Base-by-base conservation (phyloP, 2,329 filamentous ascomycete species). In the Scedosporium aurantiacum region DNA sequence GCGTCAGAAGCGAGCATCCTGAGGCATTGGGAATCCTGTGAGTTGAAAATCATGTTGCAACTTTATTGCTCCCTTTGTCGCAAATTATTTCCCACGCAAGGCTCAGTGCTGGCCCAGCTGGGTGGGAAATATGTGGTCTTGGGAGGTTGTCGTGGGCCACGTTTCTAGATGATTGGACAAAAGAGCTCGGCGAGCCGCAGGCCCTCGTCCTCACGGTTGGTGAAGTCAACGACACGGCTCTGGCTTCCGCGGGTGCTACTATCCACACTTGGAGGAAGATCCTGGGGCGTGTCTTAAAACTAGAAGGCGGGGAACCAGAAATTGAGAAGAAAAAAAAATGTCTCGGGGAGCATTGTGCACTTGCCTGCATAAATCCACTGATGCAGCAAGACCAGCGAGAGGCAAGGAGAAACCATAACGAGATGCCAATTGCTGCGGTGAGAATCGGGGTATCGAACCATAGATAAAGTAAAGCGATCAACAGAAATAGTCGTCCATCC, bases 101-200 rank as follows among this genome's bases (percentile, higher is more conserved):
- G 12, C 12, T 25, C 23, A 54, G 2, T 23, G 23, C 7, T 54
- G 50, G 21, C 18, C 23, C 43, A 27, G 50, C 50, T 18, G 23
- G 18, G 37, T 28, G 16, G 3, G 5, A 28, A 43, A 54, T 18
- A 18, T 23, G 28, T 10, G 25, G 8, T 54, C 8, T 16, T 25
- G 32, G n/a, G 6, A 12, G 21, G 14, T 40, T 41, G 52, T 57
- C 60, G 52, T 14, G 32, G 58, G 23, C 41, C 60, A 61, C 60
- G 60, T 61, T 61, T 8, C n/a, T 6, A 57, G 60, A 57, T 61
- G 60, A 61, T 61, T 61, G 60, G 60, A 28, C 45, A 27, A n/a
- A 45, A 57, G 37, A 12, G 47, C 60, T 56, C 60, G 16, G 41
- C 37, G 40, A 40, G 47, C 60, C 18, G 18, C 52, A 57, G 32